These are phyloP conservation scores for Myriosclerotinia curreyana DNA, from an alignment of 2,329 filamentous ascomycete genomes.

Conservation along the genomic window DNA sequence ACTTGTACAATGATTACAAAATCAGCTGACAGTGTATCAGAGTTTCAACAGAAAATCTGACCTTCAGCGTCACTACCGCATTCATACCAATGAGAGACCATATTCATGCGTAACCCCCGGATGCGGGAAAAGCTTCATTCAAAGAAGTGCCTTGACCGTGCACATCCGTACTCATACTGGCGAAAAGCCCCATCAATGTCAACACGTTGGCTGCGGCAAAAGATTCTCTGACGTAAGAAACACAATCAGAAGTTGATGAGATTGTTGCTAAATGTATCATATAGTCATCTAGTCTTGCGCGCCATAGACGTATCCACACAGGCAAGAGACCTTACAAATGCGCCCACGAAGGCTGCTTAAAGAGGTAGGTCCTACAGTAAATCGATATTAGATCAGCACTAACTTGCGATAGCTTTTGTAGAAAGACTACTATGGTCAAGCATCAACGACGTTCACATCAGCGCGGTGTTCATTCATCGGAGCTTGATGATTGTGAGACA, in stretches of 20 bases:
- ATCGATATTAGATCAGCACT: slow-evolving; percentile 15
- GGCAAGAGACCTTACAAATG: slow-evolving; percentile 67
- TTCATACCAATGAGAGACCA: slow-evolving; percentile 68
- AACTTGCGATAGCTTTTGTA: slow-evolving; percentile 56
- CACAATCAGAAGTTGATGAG: background rate
- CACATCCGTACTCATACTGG: slow-evolving; percentile 69
- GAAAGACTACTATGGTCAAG: slow-evolving; percentile 70
- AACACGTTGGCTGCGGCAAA: slow-evolving; percentile 63
- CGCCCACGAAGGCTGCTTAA: slow-evolving; percentile 44
- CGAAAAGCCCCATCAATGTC: slow-evolving; percentile 69
- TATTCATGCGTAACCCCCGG: slow-evolving; percentile 59
- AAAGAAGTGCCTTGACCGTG: slow-evolving; percentile 66
- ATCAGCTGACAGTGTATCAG: slow-evolving; percentile 41
- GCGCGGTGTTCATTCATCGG: slow-evolving; percentile 53
- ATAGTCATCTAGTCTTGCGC: slow-evolving; percentile 41
- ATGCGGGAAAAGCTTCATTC: slow-evolving; percentile 69
- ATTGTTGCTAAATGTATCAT: slow-evolving; percentile 24
- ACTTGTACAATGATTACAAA: background rate
- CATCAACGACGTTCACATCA: slow-evolving; percentile 62
- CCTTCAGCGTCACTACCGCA: slow-evolving; percentile 66
- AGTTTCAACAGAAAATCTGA: slow-evolving; percentile 72
- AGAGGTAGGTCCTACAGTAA: slow-evolving; percentile 35
- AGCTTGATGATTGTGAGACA: slow-evolving; percentile 43
- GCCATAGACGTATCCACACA: slow-evolving; percentile 67
- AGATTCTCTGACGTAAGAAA: slow-evolving; percentile 60